Evolutionary conservation across 2,329 filamentous ascomycete species (phyloP), one percentile per base, ranked within the genome.

Genomic region (Bipolaris victoriae): DNA sequence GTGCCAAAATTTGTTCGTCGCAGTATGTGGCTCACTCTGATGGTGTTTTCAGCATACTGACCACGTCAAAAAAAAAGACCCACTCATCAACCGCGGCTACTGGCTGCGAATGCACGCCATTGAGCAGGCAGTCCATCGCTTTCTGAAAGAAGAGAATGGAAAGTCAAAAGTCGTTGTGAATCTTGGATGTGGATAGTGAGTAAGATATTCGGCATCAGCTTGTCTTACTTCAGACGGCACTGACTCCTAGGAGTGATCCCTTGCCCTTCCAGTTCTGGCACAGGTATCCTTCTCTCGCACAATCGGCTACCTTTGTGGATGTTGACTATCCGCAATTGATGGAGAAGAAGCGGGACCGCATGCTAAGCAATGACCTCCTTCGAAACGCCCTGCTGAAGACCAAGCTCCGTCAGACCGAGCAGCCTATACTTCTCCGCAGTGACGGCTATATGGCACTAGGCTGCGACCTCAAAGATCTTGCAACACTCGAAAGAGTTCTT

Each of bases 11-110:
- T 90, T 65, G 88, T 92, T 75, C 83, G 92, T 58, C 84, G 93
- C 46, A 88, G 54, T 57, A 57, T 3, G 54, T 48, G 44, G 6
- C 29, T 31, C 4, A 13, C 15, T 18, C 5, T 20, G 3, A 33
- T 40, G 31, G 7, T 35, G 18, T 11, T 37, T 31, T 36, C 44
- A 37, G 22, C 13, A 24, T 24, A 44, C 54, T 57, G 49, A 57
- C 40, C 18, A 29, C 29, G 13, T 33, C 15, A 20, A 15, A n/a
- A 49, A 22, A 43, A 44, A 18, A 57, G 54, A 91, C n/a, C 92
- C 94, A 1, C 81, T 97, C 49, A 95, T 97, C 70, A 97, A 97
- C 75, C 85, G 93, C 44, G 91, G 92, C 47, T 97, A 96, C 71
- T 92, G 91, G 86, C 79, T 97, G 36, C 87, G 92, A 29, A 89